Percentiles rank a stretch among this genome's conserved stretches.
Evolutionary conservation across 306 rosid genomes (phyloP).

Genomic region (Acacia confusa): DNA sequence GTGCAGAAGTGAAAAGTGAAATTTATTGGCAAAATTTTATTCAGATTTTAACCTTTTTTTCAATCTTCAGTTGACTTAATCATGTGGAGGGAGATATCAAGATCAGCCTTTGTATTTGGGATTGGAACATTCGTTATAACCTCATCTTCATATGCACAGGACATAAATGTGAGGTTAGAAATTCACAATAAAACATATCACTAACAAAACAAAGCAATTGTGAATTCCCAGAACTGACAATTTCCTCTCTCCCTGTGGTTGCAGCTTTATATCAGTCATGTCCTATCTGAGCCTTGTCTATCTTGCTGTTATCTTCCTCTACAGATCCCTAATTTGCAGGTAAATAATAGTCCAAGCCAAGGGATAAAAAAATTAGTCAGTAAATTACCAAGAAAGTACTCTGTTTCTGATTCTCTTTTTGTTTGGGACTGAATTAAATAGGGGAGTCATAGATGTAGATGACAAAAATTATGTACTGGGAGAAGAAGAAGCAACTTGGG

Average conservation of each 20-base stretch:
- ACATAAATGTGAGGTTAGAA: slow-evolving; percentile 71
- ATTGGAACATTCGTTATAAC: slow-evolving; percentile 65
- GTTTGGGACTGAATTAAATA: slow-evolving; percentile 29
- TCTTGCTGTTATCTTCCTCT: slow-evolving; percentile 76
- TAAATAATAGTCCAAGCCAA: slow-evolving; percentile 26
- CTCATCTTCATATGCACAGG: slow-evolving; percentile 71
- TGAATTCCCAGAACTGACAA: slow-evolving; percentile 21
- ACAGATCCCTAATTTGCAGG: slow-evolving; percentile 76
- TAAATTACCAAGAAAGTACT: background rate
- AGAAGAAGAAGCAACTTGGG: slow-evolving; percentile 85
- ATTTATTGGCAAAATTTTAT: background rate
- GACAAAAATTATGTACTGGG: slow-evolving; percentile 58
- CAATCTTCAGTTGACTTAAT: slow-evolving; percentile 64
- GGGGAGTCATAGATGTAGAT: slow-evolving; percentile 54
- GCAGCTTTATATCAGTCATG: slow-evolving; percentile 77
- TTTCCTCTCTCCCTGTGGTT: slow-evolving; percentile 18
- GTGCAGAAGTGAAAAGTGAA: background rate
- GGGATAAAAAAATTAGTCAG: slow-evolving; percentile 13
- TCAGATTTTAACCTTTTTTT: slow-evolving; percentile 19
- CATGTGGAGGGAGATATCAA: slow-evolving; percentile 89
- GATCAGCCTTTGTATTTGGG: slow-evolving; percentile 79
- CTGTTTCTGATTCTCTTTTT: slow-evolving; percentile 33
- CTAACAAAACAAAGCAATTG: background rate
- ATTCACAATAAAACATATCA: background rate
- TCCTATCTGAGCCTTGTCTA: slow-evolving; percentile 76